These are phyloP conservation scores for Fusarium succisae DNA, from an alignment of 2,329 filamentous ascomycete species.

Conservation along the genomic window DNA sequence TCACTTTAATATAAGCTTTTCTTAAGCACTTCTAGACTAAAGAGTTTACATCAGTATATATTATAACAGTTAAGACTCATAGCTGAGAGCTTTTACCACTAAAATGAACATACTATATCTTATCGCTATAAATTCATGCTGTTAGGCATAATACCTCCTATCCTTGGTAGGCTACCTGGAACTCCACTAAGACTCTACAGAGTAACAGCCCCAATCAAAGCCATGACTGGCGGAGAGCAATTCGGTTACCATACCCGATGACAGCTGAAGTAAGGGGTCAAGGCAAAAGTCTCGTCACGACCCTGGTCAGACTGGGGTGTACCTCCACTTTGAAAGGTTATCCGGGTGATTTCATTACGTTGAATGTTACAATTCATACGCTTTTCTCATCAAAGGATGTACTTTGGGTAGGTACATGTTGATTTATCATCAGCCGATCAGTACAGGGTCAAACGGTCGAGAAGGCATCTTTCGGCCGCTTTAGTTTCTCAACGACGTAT, in stretches of 20 bases:
- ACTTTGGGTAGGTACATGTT: neutral
- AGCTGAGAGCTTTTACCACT: neutral
- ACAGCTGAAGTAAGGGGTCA: neutral
- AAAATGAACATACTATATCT: accelerated
- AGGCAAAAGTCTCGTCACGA: neutral
- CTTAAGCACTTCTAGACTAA: neutral
- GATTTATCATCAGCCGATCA: neutral
- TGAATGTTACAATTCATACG: neutral
- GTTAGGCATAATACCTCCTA: neutral
- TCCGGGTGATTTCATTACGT: neutral
- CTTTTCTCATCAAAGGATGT: accelerated
- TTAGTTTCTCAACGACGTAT: neutral
- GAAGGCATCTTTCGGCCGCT: neutral
- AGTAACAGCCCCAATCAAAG: neutral
- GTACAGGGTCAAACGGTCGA: neutral
- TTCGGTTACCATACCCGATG: neutral
- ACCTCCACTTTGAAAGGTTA: neutral
- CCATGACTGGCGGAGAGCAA: neutral
- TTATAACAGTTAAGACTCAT: neutral
- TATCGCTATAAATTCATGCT: neutral
- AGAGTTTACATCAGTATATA: neutral
- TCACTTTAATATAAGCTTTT: neutral
- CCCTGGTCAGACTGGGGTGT: neutral
- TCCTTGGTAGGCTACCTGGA: too few relatives aligned
- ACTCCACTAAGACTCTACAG: accelerated